A percentile compares a stretch with the other conserved stretches of the same genome.
Conservation (phyloP, 768 basidiomycete genomes). For the Podaxis sp. region DNA sequence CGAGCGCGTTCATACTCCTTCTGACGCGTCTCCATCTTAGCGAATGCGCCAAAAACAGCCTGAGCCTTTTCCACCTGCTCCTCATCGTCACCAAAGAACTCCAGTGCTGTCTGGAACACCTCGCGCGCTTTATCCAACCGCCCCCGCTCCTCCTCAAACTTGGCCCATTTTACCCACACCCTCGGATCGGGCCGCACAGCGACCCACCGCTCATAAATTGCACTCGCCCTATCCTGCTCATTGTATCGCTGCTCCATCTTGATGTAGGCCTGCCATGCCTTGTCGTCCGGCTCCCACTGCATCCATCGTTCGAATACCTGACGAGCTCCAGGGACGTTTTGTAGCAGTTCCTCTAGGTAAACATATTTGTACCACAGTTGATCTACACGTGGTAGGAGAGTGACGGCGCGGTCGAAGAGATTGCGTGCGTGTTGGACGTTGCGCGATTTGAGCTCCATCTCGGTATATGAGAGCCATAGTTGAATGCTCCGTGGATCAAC, state of each 20-base stretch:
- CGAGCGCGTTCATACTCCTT: slow-evolving; percentile 97
- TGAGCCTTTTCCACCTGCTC: slow-evolving; percentile 97
- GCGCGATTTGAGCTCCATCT: slow-evolving; percentile 97
- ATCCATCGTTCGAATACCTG: slow-evolving; percentile 99
- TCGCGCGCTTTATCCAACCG: slow-evolving; percentile 73
- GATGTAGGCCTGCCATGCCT: slow-evolving; percentile 99
- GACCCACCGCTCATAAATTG: slow-evolving; percentile 91
- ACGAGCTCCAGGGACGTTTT: slow-evolving; percentile 93
- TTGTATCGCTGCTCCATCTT: slow-evolving; percentile 94
- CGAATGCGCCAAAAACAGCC: slow-evolving; percentile 89
- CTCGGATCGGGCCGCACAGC: slow-evolving; percentile 75
- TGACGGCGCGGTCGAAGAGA: slow-evolving; percentile 95
- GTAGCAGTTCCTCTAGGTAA: slow-evolving; percentile 94
- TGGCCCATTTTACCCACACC: slow-evolving; percentile 82
- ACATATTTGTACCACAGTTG: slow-evolving; percentile 99
- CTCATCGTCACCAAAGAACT: slow-evolving; percentile 87
- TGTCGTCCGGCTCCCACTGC: slow-evolving; percentile 99
- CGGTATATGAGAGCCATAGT: slow-evolving; percentile 92
- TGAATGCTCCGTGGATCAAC: slow-evolving; percentile 89
- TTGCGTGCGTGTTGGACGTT: slow-evolving; percentile 98
- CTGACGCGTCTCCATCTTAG: slow-evolving; percentile 94
- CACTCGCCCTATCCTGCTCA: slow-evolving; percentile 88
- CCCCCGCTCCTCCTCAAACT: slow-evolving; percentile 86
- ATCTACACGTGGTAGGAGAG: slow-evolving; percentile 92
- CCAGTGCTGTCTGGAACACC: slow-evolving; percentile 88